Evolutionary conservation across 139 green algal species (phyloP).

Genomic region (Coelastrella sp.): DNA sequence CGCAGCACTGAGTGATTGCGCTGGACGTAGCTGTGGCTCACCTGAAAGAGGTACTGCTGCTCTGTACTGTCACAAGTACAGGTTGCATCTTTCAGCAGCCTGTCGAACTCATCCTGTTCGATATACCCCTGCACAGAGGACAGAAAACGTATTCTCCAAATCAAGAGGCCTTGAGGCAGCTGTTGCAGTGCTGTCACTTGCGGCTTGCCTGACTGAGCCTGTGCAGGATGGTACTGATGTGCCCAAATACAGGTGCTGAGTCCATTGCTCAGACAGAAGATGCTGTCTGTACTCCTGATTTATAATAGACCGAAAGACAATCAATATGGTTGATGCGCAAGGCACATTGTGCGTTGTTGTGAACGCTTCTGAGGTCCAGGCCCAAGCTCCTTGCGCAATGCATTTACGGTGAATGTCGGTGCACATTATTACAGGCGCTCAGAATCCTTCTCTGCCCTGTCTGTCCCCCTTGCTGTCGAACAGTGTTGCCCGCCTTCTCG

Average conservation of each 20-base stretch:
- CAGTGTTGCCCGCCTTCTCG: background rate
- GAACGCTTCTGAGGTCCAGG: too few species aligned
- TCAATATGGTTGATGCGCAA: too few species aligned
- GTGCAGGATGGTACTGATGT: slow-evolving; percentile 29
- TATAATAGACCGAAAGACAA: too few species aligned
- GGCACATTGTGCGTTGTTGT: too few species aligned
- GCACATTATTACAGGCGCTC: too few species aligned
- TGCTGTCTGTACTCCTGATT: too few species aligned
- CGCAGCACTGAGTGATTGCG: too few species aligned
- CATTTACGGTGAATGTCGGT: too few species aligned
- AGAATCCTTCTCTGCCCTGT: too few species aligned
- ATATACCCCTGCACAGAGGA: background rate
- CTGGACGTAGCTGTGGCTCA: background rate
- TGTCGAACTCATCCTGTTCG: background rate
- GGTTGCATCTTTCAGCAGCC: slow-evolving; percentile 23
- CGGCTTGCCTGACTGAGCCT: slow-evolving; percentile 9
- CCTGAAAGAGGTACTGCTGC: slow-evolving; percentile 6
- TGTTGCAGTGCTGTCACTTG: too few species aligned
- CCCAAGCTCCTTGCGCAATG: too few species aligned
- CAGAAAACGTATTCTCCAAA: background rate
- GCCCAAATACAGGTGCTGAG: background rate
- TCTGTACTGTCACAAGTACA: background rate
- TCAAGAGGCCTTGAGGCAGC: background rate
- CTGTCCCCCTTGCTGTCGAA: background rate
- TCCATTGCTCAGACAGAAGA: background rate